Evolutionary conservation across 805 yeast species (phyloP).

Genomic region (Saturnispora hagleri): DNA sequence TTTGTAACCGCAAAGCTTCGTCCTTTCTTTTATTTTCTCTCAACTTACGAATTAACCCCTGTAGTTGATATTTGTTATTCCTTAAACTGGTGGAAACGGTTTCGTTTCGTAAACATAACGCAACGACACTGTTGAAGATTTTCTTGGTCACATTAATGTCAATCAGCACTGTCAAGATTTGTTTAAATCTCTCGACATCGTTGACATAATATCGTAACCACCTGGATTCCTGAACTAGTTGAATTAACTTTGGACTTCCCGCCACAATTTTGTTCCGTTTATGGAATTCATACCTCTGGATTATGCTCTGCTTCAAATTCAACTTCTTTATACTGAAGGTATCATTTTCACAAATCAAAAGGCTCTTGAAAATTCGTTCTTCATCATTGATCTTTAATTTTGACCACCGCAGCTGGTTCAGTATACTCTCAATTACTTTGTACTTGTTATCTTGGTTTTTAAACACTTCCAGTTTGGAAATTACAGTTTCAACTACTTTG

Average conservation of each 20-base stretch:
- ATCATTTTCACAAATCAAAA: not conserved
- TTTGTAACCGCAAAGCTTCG: not conserved
- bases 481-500: not conserved
- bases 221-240: slow-evolving; percentile 1
- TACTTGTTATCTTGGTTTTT: not conserved
- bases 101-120: not conserved
- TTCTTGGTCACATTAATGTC: not conserved
- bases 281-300: slow-evolving; percentile 4
- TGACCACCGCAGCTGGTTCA: slow-evolving; percentile 4
- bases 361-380: not conserved
- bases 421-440: not conserved
- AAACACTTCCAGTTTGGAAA: not conserved
- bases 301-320: slow-evolving; percentile 4
- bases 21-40: not conserved
- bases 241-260: not conserved
- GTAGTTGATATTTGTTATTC: not conserved
- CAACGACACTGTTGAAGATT: not conserved
- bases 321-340: not conserved
- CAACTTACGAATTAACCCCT: not conserved
- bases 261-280: not conserved
- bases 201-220: slow-evolving; percentile 9
- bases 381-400: not conserved
- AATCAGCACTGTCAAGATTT: not conserved
- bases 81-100: not conserved
- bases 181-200: slow-evolving; percentile 6